Conservation (phyloP, 225 moss, liverwort and hornwort genomes). For the Sphagnum tenellum region DNA sequence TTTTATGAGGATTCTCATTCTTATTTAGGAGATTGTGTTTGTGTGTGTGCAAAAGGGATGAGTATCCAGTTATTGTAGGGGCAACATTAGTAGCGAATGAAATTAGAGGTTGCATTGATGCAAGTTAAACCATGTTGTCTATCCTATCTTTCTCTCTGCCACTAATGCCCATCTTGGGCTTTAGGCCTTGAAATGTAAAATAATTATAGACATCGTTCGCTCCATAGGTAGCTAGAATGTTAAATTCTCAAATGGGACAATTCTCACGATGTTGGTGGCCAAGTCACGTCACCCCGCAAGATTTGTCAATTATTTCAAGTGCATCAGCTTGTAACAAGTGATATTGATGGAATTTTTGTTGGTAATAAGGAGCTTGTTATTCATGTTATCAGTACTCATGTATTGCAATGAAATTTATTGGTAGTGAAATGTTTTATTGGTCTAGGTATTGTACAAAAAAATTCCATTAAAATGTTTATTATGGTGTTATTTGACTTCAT, state of each 20-base stretch:
- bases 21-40: conserved; percentile 74
- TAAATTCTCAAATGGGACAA: conserved; percentile 21
- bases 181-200: conserved; percentile 12
- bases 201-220: background rate
- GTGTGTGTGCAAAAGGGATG: conserved; percentile 65
- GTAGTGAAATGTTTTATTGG: too few relatives aligned
- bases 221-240: conserved; percentile 19
- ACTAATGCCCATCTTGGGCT: conserved; percentile 35
- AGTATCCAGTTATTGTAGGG: conserved; percentile 64
- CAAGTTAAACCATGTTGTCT: conserved; percentile 86
- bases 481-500: too few relatives aligned
- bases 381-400: too few relatives aligned
- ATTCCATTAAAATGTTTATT: too few relatives aligned
- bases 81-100: conserved; percentile 73
- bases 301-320: conserved; percentile 85
- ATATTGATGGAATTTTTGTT: too few relatives aligned
- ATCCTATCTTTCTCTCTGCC: conserved; percentile 86
- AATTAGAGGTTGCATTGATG: conserved; percentile 60
- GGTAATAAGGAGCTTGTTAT: too few relatives aligned
- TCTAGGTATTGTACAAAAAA: too few relatives aligned
- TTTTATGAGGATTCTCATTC: too few relatives aligned
- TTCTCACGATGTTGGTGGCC: conserved; percentile 27
- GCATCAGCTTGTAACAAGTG: conserved; percentile 65
- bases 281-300: conserved; percentile 80
- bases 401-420: too few relatives aligned